A percentile compares a stretch with the other conserved stretches of the same genome.
These are phyloP conservation scores for Boletus subluridellus DNA, from an alignment of 1,284 basidiomycete genomes.

Conservation along the genomic window DNA sequence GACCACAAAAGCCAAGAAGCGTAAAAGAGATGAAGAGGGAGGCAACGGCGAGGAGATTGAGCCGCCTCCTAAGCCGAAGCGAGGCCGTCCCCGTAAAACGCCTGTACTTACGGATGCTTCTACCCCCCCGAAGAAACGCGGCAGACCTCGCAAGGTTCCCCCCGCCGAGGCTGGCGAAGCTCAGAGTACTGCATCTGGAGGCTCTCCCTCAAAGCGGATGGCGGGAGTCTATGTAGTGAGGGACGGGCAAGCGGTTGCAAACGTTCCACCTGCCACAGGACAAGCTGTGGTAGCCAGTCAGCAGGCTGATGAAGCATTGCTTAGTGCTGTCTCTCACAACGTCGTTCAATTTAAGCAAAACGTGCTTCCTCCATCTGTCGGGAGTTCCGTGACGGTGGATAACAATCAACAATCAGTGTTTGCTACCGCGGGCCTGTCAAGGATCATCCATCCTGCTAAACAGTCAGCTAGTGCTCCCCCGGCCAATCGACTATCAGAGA, in stretches of 20 bases:
- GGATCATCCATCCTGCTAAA: background rate
- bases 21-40: constrained; percentile 21
- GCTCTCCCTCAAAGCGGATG: background rate
- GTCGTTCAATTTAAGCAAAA: background rate
- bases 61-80: constrained; percentile 35
- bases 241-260: background rate
- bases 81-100: constrained; percentile 39
- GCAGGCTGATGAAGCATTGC: background rate
- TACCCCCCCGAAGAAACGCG: constrained; percentile 28
- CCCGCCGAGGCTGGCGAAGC: constrained; percentile 4
- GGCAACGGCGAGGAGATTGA: constrained; percentile 28
- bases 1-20: constrained; percentile 29
- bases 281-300: background rate
- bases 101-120: constrained; percentile 9
- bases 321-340: background rate
- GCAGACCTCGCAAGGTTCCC: constrained; percentile 36
- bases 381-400: background rate
- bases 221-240: background rate
- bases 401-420: background rate
- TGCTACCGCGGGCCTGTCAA: background rate
- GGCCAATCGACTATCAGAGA: background rate
- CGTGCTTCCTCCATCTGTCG: background rate
- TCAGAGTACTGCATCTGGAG: background rate
- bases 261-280: background rate
- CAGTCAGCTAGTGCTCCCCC: background rate